Evolutionary conservation across 768 basidiomycete species (phyloP).

Genomic region (Sporobolomyces pararoseus): DNA sequence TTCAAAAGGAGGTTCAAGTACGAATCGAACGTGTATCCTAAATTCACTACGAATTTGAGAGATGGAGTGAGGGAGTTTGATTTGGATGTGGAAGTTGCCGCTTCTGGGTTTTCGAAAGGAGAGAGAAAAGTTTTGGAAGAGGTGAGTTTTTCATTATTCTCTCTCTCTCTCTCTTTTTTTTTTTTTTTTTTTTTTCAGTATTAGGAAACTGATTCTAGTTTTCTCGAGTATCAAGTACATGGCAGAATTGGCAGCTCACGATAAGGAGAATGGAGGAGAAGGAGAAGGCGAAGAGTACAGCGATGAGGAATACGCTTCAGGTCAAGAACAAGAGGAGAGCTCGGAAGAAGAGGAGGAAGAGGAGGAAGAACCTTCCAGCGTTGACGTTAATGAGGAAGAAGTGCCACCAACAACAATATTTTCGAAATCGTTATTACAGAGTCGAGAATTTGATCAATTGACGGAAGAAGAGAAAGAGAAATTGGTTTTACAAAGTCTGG

Average conservation of each 20-base stretch:
- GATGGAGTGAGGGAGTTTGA: constrained; percentile 61
- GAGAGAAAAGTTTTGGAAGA: constrained; percentile 79
- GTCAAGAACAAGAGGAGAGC: constrained; percentile 30
- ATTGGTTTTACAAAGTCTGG: not conserved
- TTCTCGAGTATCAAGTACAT: constrained; percentile 32
- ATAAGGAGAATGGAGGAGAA: constrained; percentile 50
- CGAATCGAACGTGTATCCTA: constrained; percentile 82
- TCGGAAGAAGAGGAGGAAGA: constrained; percentile 24
- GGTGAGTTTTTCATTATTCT: constrained; percentile 55
- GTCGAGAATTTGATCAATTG: not conserved
- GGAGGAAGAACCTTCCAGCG: no score
- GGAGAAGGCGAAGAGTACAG: constrained; percentile 52
- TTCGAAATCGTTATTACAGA: not conserved
- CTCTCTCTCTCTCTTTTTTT: not conserved
- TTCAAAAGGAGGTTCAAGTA: constrained; percentile 87
- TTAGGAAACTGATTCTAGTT: not conserved
- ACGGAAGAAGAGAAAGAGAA: not conserved
- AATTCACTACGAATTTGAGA: constrained; percentile 62
- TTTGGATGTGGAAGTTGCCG: constrained; percentile 85
- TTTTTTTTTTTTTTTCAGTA: no score
- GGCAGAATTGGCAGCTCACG: constrained; percentile 50
- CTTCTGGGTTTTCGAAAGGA: constrained; percentile 84
- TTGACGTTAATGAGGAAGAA: constrained; percentile 8
- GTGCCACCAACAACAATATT: not conserved
- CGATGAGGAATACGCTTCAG: constrained; percentile 43